Base-by-base conservation (phyloP, 2,329 filamentous ascomycete species). In the Colletotrichum graminicola region DNA sequence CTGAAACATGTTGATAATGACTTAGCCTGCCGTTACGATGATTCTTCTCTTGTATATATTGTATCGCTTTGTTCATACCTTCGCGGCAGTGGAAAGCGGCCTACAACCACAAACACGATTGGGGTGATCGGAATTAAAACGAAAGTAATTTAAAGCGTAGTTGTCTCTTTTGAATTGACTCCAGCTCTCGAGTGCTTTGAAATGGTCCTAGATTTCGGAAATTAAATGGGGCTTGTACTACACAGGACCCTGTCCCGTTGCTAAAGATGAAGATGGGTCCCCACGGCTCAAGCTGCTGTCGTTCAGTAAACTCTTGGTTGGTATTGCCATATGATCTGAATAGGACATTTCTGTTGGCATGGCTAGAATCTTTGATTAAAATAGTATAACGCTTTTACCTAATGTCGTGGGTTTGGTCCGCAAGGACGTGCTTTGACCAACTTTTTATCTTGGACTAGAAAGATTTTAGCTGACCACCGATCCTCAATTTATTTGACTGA, bases 361-460 rank as follows among this genome's bases (percentile, higher is more conserved):
- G 47, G 85, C 85, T 82, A 85, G 86, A 29, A 29, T 29, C 87
- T 88, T 90, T 87, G 90, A 89, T 90, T 87, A 87, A 87, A 91
- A 91, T 89, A 91, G 89, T 89, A 89, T 91, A 86, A 90, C 89
- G 90, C 89, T 91, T 89, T 88, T 5, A 16, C 1, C 1, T 88
- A 87, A 86, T 86, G 84, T 82, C 86, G 84, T 82, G 83, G 84
- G 86, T 88, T 87, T 84, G 84, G 85, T 60, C 64, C 68, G 14
- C 39, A 51, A 62, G 60, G 11, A 47, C 5, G 5, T 14, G 11
- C 12, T 11, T 47, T 21, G 39, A 7, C 14, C 39, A 3, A 47
- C 2, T 5, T 12, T 12, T 8, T n/a, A 10, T 47, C 3, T 6
- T 47, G 7, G 2, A 10, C 21, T 2, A 8, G 18, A 5, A 7